Evolutionary conservation across 176 grass and related monocot species (phyloP), one percentile per base, ranked within the genome.

Genomic region (Triticum dicoccoides): DNA sequence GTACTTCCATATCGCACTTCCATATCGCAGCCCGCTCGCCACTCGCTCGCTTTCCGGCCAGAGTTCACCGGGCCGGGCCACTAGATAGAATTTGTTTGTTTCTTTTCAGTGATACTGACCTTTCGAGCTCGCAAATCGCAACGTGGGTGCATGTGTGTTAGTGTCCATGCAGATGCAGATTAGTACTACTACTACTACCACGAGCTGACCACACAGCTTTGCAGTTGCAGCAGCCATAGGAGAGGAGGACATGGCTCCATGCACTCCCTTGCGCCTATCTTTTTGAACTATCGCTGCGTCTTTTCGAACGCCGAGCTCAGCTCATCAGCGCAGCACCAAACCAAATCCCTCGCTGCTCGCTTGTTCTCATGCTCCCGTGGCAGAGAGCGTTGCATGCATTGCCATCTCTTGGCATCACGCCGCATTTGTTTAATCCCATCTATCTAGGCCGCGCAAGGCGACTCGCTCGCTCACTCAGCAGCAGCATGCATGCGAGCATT

Each of bases 221-320:
- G 44, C 61, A 18, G 23, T 70, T 70, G 42, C 61, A 10, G 23
- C 21, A 7, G 5, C 38, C 24, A 47, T 66, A 10, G 20, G 17
- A 9, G 17, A 41, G n/a, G 59, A 66, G 12, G 56, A 24, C 29
- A 29, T 65, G 39, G 25, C 62, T 10, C 41, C 71, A 79, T 62
- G 10, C 58, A 9, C 6, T 20, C 66, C 20, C 37, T 81, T 67
- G 13, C 6, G 12, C 27, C 33, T 61, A 59, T 83, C 54, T 74
- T 73, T 83, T 83, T 83, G 82, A 74, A 72, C 82, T 73, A 69
- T 4, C 81, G 10, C 79, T 44, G 78, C 72, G 2, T 42, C 34
- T 24, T 83, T 83, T 78, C 27, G 80, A 88, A 88, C 37, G 23
- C 35, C 58, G 84, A 68, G 47, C 24, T 21, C 15, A 39, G 68